Conservation (phyloP, 768 basidiomycete genomes). For the Phlebiopsis gigantea region DNA sequence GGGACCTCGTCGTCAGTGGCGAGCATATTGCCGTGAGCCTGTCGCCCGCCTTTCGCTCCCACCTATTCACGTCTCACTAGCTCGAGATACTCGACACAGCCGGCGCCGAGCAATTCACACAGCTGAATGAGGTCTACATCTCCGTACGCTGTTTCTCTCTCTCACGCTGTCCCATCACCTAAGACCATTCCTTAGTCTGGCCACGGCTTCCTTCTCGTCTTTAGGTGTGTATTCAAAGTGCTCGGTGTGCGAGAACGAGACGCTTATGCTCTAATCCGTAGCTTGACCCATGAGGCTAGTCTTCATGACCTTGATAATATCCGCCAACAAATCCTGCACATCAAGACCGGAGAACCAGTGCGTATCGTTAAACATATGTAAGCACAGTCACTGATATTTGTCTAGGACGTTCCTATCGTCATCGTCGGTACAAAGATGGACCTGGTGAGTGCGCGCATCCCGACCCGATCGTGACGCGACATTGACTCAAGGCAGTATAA, state of each 20-base stretch:
- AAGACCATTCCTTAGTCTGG: conserved; percentile 41
- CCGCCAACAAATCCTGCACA: conserved; percentile 75
- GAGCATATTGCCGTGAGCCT: conserved; percentile 52
- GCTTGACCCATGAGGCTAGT: conserved; percentile 77
- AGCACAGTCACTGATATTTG: too few relatives aligned
- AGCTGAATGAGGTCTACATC: conserved; percentile 77
- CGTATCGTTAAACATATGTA: too few relatives aligned
- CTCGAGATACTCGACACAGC: conserved; percentile 81
- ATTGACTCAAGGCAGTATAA: conserved; percentile 28
- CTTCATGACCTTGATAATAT: conserved; percentile 76
- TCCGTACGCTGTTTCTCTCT: conserved; percentile 40
- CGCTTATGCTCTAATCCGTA: conserved; percentile 23
- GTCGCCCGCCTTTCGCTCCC: conserved; percentile 5
- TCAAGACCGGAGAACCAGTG: conserved; percentile 68
- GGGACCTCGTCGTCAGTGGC: conserved; percentile 60
- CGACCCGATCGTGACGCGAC: background rate
- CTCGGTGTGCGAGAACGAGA: background rate
- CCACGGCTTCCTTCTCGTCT: conserved; percentile 77
- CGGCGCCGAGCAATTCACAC: conserved; percentile 81
- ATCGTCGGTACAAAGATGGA: conserved; percentile 86
- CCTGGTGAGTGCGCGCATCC: conserved; percentile 32
- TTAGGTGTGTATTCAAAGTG: conserved; percentile 45
- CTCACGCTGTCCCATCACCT: background rate
- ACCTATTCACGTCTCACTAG: conserved; percentile 30
- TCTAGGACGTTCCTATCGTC: conserved; percentile 70